Base-by-base conservation (phyloP, 345 rosid species). In the Odontarrhena argentea region DNA sequence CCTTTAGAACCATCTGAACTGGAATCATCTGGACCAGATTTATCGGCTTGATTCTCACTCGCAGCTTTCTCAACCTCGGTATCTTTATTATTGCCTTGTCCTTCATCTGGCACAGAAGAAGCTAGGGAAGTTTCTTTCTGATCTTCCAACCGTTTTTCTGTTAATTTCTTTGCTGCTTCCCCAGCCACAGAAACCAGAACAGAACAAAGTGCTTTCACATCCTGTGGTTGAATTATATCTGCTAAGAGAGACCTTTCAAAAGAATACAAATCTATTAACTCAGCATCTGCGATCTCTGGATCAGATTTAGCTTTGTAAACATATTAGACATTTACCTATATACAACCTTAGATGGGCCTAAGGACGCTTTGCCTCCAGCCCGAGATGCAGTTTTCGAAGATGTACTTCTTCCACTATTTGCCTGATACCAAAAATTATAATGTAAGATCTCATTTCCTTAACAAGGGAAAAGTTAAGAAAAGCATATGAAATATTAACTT, bases 161-260 rank as follows among this genome's bases (percentile, higher is more conserved):
- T 78, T 42, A 84, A 69, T 28, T 82, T 75, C 76, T 83, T 91
- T 37, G 90, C 88, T 55, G 88, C 83, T 82, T 83, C 92, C 61
- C 66, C 80, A 24, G 96, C 77, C 69, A 86, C 59, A 60, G 85
- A 76, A 59, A 86, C 97, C 75, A 95, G 78, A 79, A 84, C 91
- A 53, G 99, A 89, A 82, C 99, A 95, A 74, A 95, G 96, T 67
- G 88, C 99, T 84, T 85, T 85, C 74, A 95, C 71, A 76, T 91
- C 97, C 55, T 81, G 83, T 4, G 92, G 87, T 79, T 86, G 92
- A 68, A 95, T 86, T 67, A 86, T 84, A 71, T 87, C 96, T 41
- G 99, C 97, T 56, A 95, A 79, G 64, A 91, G 90, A 61, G 99
- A 89, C 86, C 99, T 95, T 75, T 80, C 73, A 77, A 76, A 34